Evolutionary conservation across 495 filamentous ascomycete species (phyloP), one percentile per base, ranked within the genome.

Genomic region (Talaromyces trachyspermus): DNA sequence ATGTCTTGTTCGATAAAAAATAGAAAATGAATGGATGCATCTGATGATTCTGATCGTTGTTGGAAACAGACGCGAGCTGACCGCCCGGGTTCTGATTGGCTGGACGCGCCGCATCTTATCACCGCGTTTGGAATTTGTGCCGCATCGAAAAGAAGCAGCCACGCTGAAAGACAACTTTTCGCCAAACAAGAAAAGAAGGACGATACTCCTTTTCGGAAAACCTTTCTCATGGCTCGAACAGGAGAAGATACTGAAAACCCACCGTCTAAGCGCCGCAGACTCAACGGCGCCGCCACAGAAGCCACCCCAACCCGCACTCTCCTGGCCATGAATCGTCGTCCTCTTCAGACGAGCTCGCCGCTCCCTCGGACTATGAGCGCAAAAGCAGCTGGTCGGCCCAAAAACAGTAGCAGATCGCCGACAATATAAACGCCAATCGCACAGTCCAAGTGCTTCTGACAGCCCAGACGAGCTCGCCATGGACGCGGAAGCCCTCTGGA

Each of bases 211-310:
- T n/a, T n/a, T n/a, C n/a, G n/a, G n/a, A n/a, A n/a, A n/a, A n/a
- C n/a, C n/a, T n/a, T n/a, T n/a, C n/a, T n/a, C n/a, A 46, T 46
- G 44, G 44, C 22, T 46, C 29, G 14, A n/a, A 30, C 29, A 2
- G 22, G 20, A 33, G 10, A 18, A 25, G 42, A 52, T 14, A 46
- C 35, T 2, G 14, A 44, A 37, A 54, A 55, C 46, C 69, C 70
- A 11, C 72, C 74, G 5, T 62, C 75, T 14, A 81, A 80, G 55
- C 71, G 78, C 26, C 77, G 80, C 38, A 74, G 77, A 51, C 63
- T 81, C 17, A 63, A 72, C 33, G 68, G 68, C 52, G 68, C 59
- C 53, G 46, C 57, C 12, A 54, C 55, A 46, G 55, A 56, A 33
- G 62, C 0, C 69, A 70, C 30, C 53, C 56, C 17, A 68, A 71